phyloP scores from a whole-genome alignment of 2,329 filamentous ascomycete species.

The Colletotrichum paranaense region DNA sequence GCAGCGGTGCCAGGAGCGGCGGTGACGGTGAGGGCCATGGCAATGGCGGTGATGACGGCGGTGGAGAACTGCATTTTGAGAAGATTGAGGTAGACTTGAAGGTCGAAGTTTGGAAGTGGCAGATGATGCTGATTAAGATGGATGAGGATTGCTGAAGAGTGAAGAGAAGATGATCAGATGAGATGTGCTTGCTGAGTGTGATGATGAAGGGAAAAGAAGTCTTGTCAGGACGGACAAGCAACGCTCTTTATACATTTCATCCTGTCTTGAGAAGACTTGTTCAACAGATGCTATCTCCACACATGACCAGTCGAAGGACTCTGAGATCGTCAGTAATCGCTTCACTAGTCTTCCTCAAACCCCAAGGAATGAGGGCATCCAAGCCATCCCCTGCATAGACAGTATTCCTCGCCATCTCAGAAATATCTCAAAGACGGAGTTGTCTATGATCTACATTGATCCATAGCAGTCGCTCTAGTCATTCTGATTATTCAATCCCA shows the following conservation, averaged over 20 bases:
- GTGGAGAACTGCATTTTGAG: neutral
- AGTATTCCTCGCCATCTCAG: neutral
- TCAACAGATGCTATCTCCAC: neutral
- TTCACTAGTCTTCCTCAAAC: neutral
- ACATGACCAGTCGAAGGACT: neutral
- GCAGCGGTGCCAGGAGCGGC: neutral
- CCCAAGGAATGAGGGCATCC: neutral
- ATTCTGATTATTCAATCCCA: neutral
- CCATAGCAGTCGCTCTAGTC: neutral
- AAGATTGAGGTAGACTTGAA: neutral
- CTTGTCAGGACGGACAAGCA: neutral
- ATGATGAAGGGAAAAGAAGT: neutral
- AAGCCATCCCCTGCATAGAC: neutral
- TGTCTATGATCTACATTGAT: neutral
- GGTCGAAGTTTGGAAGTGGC: neutral
- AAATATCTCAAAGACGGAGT: neutral
- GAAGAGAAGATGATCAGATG: neutral
- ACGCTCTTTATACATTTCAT: neutral
- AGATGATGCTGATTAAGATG: neutral
- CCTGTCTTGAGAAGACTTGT: neutral
- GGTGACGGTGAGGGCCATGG: neutral
- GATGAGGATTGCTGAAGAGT: neutral
- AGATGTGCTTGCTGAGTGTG: neutral
- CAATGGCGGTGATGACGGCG: neutral
- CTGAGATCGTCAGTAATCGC: neutral